These are phyloP conservation scores for Heliamphora exappendiculata DNA, from an alignment of 148 eudicot species.

Conservation along the genomic window DNA sequence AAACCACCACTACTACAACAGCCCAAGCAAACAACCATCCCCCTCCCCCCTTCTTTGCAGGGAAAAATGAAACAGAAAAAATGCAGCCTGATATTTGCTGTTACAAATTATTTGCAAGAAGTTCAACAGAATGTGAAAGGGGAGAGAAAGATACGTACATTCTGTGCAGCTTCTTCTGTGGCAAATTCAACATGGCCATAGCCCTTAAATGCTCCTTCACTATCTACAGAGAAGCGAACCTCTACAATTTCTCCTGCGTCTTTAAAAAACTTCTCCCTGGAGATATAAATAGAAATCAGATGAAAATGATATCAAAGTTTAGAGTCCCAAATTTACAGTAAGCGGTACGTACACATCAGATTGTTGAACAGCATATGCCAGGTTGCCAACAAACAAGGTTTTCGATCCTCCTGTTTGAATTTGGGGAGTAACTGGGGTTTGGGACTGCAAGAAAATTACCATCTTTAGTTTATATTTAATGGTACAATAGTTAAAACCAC, in stretches of 20 bases:
- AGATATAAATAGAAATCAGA: neutral
- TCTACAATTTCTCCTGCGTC: constrained; percentile 52
- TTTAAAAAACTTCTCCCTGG: constrained; percentile 69
- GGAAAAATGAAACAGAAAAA: too few relatives aligned
- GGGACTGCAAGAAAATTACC: constrained; percentile 38
- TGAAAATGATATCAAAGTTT: neutral
- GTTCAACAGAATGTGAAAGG: neutral
- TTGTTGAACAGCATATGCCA: constrained; percentile 47
- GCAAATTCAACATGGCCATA: constrained; percentile 90
- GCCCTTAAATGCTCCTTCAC: constrained; percentile 58
- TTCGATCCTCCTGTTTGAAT: constrained; percentile 45
- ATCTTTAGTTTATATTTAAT: too few relatives aligned
- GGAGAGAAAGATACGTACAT: constrained; percentile 32
- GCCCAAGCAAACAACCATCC: neutral
- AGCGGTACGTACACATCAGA: constrained; percentile 55
- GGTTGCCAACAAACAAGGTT: constrained; percentile 73
- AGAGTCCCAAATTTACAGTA: neutral
- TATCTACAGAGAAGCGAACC: constrained; percentile 46
- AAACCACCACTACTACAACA: too few relatives aligned
- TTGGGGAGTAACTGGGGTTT: constrained; percentile 57
- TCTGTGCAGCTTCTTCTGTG: constrained; percentile 57
- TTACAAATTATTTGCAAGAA: neutral
- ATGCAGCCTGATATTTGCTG: neutral
- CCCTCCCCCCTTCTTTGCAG: too few relatives aligned
- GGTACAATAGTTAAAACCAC: too few relatives aligned